Base-by-base conservation (phyloP, 495 filamentous ascomycete species). In the Lophiotrema nucula region DNA sequence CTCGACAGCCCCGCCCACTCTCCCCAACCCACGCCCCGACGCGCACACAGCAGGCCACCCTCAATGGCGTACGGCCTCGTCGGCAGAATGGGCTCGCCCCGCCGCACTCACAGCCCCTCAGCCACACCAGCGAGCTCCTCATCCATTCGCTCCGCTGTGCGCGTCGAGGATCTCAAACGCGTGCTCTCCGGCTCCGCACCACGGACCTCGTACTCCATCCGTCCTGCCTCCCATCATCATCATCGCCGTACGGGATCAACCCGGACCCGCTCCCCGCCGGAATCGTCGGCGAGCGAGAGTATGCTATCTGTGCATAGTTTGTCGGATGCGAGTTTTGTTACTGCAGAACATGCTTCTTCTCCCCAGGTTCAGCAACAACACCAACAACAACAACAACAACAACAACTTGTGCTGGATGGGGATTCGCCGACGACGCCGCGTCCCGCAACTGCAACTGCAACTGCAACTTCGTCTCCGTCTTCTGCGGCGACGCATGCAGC, bases 121-220 rank as follows among this genome's bases (percentile, higher is more conserved):
- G 76, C 74, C 24, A 75, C 79, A 16, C 76, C 77, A 16, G 72
- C 75, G 25, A 80, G 76, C 58, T 77, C 77, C 45, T 84, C 84
- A 25, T 83, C 74, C 66, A 71, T 82, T 54, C 84, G 80, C 24
- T 85, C 81, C 16, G 83, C 89, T 11, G 83, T 90, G n/a, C 85
- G 87, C 31, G 85, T 95, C n/a, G 90, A 91, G 53, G 90, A 95
- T 64, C 77, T 96, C 56, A 92, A 91, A 69, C 81, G 83, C 45
- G 87, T 85, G 21, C 78, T 89, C 15, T 83, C 82, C 2, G 83
- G 57, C 21, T 57, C 56, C 0, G 56, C 55, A 12, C 59, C 59
- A n/a, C 64, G 64, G 21, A 54, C 57, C 2, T 35, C 39, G 3
- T 58, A 56, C 24, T 53, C 54, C 1, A 51, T 45, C 21, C 54